Conservation (phyloP, 2,329 filamentous ascomycete genomes). For the Thielaviopsis ethacetica region DNA sequence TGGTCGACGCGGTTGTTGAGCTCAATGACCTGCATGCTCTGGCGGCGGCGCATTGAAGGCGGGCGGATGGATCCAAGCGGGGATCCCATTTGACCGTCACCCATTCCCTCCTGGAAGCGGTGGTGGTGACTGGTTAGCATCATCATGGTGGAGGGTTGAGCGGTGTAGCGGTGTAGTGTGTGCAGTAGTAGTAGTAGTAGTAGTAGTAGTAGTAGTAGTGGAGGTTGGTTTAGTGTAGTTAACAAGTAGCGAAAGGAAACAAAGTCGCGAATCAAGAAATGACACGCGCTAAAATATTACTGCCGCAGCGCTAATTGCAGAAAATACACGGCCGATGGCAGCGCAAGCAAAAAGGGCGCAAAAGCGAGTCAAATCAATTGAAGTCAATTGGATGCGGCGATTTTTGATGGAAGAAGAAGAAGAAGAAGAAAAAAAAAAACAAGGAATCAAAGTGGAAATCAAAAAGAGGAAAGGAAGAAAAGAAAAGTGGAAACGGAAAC, state of each 20-base stretch:
- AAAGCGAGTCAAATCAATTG: neutral
- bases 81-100: slow-evolving; percentile 72
- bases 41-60: slow-evolving; percentile 87
- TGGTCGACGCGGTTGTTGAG: slow-evolving; percentile 76
- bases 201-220: no score
- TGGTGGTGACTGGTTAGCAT: slow-evolving; percentile 11
- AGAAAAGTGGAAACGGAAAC: neutral
- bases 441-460: neutral
- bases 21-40: slow-evolving; percentile 93
- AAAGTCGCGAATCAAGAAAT: neutral
- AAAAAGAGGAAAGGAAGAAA: neutral
- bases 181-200: neutral
- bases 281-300: neutral
- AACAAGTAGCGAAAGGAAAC: neutral
- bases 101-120: slow-evolving; percentile 64
- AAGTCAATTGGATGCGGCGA: neutral
- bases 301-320: neutral
- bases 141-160: neutral
- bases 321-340: neutral
- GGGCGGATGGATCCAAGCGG: slow-evolving; percentile 86
- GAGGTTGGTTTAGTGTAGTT: neutral
- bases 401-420: neutral
- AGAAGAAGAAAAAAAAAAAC: neutral
- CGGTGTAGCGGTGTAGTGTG: neutral
- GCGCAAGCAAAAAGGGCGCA: neutral